Conservation (phyloP, 345 rosid genomes). For the Aurinia saxatilis region DNA sequence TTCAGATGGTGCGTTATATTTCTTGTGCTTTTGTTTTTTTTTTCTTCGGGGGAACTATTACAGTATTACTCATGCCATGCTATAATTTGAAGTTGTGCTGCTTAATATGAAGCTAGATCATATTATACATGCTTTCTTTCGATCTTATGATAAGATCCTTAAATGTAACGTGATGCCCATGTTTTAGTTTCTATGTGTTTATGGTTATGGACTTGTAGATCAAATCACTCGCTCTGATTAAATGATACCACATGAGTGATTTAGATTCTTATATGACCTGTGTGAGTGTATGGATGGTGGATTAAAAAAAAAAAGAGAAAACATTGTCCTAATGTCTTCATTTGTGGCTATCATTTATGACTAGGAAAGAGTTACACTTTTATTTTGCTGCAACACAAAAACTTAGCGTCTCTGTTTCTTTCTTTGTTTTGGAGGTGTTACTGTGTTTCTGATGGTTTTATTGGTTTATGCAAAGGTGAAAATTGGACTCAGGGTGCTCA, state of each 20-base stretch:
- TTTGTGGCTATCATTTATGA: no score
- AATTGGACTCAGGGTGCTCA: constrained; percentile 92
- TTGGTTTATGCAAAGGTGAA: constrained; percentile 49
- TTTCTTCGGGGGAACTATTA: not conserved
- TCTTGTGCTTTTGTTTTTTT: not conserved
- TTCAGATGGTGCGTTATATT: constrained; percentile 60
- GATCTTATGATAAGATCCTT: not conserved
- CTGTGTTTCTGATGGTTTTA: not conserved
- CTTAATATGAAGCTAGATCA: not conserved
- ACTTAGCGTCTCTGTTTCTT: not conserved
- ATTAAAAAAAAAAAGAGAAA: not conserved
- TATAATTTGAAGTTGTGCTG: not conserved
- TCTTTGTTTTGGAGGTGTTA: not conserved
- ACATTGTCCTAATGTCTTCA: not conserved
- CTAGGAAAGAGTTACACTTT: no score
- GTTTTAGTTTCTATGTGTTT: not conserved
- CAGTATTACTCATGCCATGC: not conserved
- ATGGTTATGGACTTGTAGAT: not conserved
- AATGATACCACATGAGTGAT: not conserved
- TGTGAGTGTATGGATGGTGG: not conserved
- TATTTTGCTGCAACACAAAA: not conserved
- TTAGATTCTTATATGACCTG: not conserved
- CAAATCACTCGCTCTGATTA: not conserved
- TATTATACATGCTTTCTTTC: not conserved
- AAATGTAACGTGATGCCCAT: not conserved